These are phyloP conservation scores for Geum urbanum DNA, from an alignment of 306 rosid genomes.

Conservation along the genomic window DNA sequence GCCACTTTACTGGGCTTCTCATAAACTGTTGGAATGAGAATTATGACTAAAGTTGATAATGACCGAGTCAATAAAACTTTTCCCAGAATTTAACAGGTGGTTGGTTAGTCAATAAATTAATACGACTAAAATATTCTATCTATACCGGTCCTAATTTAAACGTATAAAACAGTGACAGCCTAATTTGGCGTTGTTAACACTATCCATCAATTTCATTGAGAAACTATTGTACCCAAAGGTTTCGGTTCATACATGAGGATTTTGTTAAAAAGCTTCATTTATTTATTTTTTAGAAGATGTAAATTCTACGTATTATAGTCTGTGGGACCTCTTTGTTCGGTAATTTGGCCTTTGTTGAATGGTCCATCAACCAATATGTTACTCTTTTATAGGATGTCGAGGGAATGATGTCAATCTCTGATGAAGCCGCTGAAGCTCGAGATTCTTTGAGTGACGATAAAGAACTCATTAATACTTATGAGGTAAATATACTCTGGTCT, in stretches of 20 bases:
- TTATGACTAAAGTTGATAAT: background rate
- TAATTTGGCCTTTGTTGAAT: constrained; percentile 15
- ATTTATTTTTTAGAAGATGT: background rate
- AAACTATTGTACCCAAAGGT: too few species aligned
- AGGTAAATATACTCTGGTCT: constrained; percentile 41
- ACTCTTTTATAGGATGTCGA: constrained; percentile 78
- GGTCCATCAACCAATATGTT: constrained; percentile 32
- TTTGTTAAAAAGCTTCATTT: background rate
- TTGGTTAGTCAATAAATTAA: background rate
- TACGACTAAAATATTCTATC: background rate
- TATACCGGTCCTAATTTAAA: background rate
- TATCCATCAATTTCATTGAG: too few species aligned
- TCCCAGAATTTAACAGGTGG: background rate
- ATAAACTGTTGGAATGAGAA: background rate
- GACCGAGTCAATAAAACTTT: background rate
- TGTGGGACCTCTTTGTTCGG: background rate
- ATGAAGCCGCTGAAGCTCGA: constrained; percentile 87
- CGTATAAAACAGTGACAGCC: background rate
- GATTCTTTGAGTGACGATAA: constrained; percentile 86
- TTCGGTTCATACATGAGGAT: background rate
- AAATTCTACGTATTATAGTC: background rate
- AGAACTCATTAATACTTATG: constrained; percentile 81
- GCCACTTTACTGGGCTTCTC: background rate
- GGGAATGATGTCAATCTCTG: constrained; percentile 99
- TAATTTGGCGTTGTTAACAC: too few species aligned